These are phyloP conservation scores for Cenchrus americanus DNA, from an alignment of 176 grass and related monocot genomes.

Conservation along the genomic window DNA sequence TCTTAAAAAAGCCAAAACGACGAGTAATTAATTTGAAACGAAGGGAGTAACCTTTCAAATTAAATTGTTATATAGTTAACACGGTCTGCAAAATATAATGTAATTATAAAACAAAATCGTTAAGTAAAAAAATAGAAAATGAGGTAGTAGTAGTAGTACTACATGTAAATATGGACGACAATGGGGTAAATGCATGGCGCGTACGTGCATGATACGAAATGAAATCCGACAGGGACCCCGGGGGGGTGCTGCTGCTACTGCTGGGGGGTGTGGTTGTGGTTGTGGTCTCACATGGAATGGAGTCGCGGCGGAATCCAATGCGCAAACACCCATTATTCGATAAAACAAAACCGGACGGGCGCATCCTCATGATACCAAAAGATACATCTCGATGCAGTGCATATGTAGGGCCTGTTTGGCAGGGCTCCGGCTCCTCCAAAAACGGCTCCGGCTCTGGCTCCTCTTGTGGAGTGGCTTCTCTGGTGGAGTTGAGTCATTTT, in stretches of 20 bases:
- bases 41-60: too few relatives aligned
- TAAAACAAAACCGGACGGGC: constrained; percentile 28
- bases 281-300: constrained; percentile 34
- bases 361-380: constrained; percentile 24
- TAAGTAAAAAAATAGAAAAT: neutral
- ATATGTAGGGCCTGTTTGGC: too few relatives aligned
- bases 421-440: too few relatives aligned
- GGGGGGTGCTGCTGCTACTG: too few relatives aligned
- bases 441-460: too few relatives aligned
- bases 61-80: too few relatives aligned
- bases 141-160: too few relatives aligned
- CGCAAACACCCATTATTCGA: constrained; percentile 9
- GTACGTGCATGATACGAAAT: constrained; percentile 40
- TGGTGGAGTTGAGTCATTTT: too few relatives aligned
- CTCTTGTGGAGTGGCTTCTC: too few relatives aligned
- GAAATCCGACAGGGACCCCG: constrained; percentile 47
- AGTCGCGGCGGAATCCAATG: constrained; percentile 51
- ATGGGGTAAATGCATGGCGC: constrained; percentile 1
- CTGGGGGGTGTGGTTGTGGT: neutral
- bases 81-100: too few relatives aligned
- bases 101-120: neutral
- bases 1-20: too few relatives aligned
- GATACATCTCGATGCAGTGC: neutral
- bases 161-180: neutral
- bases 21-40: too few relatives aligned